Evolutionary conservation across 768 basidiomycete species (phyloP).

Genomic region (Cystobasidium tubakii): DNA sequence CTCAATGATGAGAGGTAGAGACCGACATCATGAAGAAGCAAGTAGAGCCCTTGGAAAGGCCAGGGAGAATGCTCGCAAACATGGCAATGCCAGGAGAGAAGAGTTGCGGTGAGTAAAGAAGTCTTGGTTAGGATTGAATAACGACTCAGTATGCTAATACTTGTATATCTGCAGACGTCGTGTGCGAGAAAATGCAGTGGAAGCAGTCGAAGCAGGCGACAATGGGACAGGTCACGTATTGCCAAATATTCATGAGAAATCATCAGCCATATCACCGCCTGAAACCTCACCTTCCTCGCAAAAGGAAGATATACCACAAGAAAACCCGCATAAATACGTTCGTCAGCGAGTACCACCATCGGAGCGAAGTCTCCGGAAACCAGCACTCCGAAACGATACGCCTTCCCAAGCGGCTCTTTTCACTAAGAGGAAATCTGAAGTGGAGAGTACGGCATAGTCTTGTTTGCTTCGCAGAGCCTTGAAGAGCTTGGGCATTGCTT

Average conservation of each 20-base stretch:
- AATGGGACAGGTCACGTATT: slow-evolving; percentile 29
- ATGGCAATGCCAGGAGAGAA: slow-evolving; percentile 23
- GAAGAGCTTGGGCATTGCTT: not conserved
- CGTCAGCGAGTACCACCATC: not conserved
- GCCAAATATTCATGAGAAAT: not conserved
- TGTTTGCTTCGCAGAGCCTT: not conserved
- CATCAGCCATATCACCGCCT: not conserved
- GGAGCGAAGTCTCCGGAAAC: slow-evolving; percentile 3
- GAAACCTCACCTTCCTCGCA: not conserved
- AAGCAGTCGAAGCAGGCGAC: slow-evolving; percentile 16
- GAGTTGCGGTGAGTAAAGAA: slow-evolving; percentile 2
- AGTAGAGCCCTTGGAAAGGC: slow-evolving; percentile 23
- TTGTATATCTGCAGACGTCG: slow-evolving; percentile 15
- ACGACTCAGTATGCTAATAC: too few relatives aligned
- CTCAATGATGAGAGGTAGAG: slow-evolving; percentile 26
- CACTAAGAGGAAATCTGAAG: not conserved
- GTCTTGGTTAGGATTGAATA: not conserved
- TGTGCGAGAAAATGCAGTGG: slow-evolving; percentile 23
- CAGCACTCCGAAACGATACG: not conserved
- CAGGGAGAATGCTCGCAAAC: slow-evolving; percentile 16
- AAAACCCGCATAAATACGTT: not conserved
- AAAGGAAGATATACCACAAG: not conserved
- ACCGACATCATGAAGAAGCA: slow-evolving; percentile 29
- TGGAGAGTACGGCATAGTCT: not conserved
- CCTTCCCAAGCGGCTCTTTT: not conserved